Conservation (phyloP, 208 protist genomes). For the Zelonia costaricensis region DNA sequence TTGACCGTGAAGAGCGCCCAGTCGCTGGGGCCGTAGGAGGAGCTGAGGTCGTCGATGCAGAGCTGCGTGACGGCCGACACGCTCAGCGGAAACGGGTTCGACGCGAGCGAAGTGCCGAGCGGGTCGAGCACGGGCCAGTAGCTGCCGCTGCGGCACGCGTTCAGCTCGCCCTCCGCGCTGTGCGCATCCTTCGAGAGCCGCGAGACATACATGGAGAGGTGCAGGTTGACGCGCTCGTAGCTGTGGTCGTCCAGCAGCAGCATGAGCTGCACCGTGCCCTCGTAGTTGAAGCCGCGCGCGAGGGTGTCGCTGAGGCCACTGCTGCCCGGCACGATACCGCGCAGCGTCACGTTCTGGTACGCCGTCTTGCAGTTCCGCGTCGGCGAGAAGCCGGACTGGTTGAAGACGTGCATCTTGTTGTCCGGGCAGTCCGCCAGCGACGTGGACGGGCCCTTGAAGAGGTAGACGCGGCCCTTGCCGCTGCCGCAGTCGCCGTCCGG, state of each 20-base stretch:
- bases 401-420: conserved; percentile 63
- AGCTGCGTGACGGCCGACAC: conserved; percentile 28
- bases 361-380: conserved; percentile 50
- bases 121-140: conserved; percentile 87
- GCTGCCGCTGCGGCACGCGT: conserved; percentile 64
- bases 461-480: conserved; percentile 47
- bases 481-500: conserved; percentile 61
- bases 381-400: conserved; percentile 71
- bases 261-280: conserved; percentile 58
- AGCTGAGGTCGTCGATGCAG: conserved; percentile 73
- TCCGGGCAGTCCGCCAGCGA: conserved; percentile 34
- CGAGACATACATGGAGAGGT: conserved; percentile 70
- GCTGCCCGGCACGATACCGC: conserved; percentile 72
- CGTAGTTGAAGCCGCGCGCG: conserved; percentile 55
- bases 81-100: conserved; percentile 59
- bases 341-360: conserved; percentile 85
- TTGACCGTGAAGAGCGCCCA: conserved; percentile 77
- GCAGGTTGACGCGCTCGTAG: conserved; percentile 40
- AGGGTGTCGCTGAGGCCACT: conserved; percentile 35
- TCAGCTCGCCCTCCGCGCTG: conserved; percentile 40
- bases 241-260: conserved; percentile 65
- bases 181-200: conserved; percentile 54
- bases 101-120: conserved; percentile 68
- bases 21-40: conserved; percentile 77
- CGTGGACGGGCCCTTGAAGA: conserved; percentile 74